Percentiles rank a stretch among this genome's conserved stretches.
phyloP scores from a whole-genome alignment of 2,329 filamentous ascomycete species.

The Colletotrichum agaves region DNA sequence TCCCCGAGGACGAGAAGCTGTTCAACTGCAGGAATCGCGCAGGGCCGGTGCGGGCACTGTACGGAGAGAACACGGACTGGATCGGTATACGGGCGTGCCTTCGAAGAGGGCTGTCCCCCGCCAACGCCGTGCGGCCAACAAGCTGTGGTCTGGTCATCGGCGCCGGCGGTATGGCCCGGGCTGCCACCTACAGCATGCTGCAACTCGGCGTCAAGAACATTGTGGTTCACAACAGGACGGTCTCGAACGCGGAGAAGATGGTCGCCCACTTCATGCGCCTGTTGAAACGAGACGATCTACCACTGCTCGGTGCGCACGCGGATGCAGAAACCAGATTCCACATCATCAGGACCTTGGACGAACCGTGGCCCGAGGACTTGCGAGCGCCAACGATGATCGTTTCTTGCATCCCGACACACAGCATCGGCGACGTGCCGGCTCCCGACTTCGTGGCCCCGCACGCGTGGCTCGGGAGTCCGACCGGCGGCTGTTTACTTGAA shows the following conservation, averaged over 20 bases:
- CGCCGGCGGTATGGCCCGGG: constrained; percentile 80
- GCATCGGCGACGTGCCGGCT: constrained; percentile 70
- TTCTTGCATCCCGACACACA: constrained; percentile 79
- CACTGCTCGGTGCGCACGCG: constrained; percentile 50
- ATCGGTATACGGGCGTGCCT: constrained; percentile 81
- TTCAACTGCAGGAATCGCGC: constrained; percentile 69
- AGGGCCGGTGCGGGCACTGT: constrained; percentile 74
- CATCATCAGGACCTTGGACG: constrained; percentile 67
- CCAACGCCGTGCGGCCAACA: constrained; percentile 69
- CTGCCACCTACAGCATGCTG: constrained; percentile 81
- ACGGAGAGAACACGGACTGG: constrained; percentile 86
- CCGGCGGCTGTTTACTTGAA: constrained; percentile 81
- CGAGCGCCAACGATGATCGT: constrained; percentile 78
- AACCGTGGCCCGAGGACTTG: constrained; percentile 72
- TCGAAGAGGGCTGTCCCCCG: constrained; percentile 76
- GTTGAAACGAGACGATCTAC: constrained; percentile 55
- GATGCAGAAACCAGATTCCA: constrained; percentile 59
- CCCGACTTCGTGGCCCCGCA: constrained; percentile 76
- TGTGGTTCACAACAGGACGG: constrained; percentile 78
- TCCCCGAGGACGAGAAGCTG: constrained; percentile 64
- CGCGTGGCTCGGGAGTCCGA: constrained; percentile 77
- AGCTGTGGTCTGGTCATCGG: constrained; percentile 70
- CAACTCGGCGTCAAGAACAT: constrained; percentile 82
- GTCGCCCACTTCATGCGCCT: constrained; percentile 76
- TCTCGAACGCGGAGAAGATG: constrained; percentile 73